Conservation (phyloP, 495 filamentous ascomycete genomes). For the Neurospora sp. region DNA sequence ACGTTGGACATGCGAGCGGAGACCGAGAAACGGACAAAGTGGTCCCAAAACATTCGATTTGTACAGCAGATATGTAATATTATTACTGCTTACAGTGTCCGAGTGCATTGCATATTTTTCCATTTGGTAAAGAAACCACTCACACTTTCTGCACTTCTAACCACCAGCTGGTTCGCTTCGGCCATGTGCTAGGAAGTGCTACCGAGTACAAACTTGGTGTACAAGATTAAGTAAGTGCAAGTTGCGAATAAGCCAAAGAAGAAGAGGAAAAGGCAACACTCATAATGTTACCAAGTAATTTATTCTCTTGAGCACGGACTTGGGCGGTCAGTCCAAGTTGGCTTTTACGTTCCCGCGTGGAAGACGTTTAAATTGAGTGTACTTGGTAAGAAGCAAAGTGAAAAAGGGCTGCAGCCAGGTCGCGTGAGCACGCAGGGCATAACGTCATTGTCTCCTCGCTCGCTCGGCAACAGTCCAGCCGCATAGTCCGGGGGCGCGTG, state of each 20-base stretch:
- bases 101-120: not conserved
- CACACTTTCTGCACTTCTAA: not conserved
- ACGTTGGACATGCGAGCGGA: not conserved
- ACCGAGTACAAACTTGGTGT: not conserved
- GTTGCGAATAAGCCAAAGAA: not conserved
- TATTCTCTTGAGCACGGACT: not conserved
- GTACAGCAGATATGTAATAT: not conserved
- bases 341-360: not conserved
- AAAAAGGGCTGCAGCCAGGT: not conserved
- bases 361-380: not conserved
- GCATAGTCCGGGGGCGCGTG: not conserved
- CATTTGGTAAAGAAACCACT: not conserved
- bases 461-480: not conserved
- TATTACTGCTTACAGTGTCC: not conserved
- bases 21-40: not conserved
- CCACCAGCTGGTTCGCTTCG: not conserved
- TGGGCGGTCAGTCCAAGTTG: not conserved
- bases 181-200: not conserved
- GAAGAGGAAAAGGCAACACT: not conserved
- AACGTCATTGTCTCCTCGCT: not conserved
- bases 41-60: not conserved
- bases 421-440: not conserved
- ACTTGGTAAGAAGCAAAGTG: not conserved
- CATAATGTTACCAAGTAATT: not conserved
- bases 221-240: not conserved